Conservation (phyloP, 768 basidiomycete genomes). For the Dioszegia hungarica region DNA sequence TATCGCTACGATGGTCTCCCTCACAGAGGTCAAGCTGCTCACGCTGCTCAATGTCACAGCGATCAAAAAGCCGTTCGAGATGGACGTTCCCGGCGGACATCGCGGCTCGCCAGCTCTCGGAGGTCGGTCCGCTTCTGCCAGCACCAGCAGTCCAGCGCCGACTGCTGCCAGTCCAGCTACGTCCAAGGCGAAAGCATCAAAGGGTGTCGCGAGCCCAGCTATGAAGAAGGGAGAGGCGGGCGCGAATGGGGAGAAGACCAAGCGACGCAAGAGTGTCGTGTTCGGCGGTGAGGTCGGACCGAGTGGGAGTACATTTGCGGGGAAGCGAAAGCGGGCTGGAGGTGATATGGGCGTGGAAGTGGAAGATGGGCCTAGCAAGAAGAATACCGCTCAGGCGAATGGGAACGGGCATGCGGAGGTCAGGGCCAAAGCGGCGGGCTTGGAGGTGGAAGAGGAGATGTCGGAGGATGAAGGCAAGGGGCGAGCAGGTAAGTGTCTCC, state of each 20-base stretch:
- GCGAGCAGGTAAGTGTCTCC: background rate
- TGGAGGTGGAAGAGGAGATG: slow-evolving; percentile 4
- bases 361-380: background rate
- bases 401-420: slow-evolving; percentile 52
- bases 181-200: slow-evolving; percentile 19
- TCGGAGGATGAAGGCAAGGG: slow-evolving; percentile 11
- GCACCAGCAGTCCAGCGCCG: background rate
- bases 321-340: slow-evolving; percentile 32
- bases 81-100: slow-evolving; percentile 43
- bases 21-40: slow-evolving; percentile 57
- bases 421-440: background rate
- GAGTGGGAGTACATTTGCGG: slow-evolving; percentile 38
- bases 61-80: slow-evolving; percentile 54
- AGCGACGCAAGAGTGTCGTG: slow-evolving; percentile 43
- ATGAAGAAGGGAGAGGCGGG: background rate
- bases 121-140: background rate
- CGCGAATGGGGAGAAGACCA: slow-evolving; percentile 4
- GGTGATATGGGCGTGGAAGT: background rate
- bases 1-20: slow-evolving; percentile 27
- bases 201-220: background rate
- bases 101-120: slow-evolving; percentile 18
- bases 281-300: slow-evolving; percentile 48
- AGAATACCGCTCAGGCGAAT: slow-evolving; percentile 2
- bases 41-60: slow-evolving; percentile 88
- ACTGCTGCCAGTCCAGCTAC: slow-evolving; percentile 29